These are phyloP conservation scores for Fragaria vesca DNA, from an alignment of 306 rosid genomes.

Conservation along the genomic window DNA sequence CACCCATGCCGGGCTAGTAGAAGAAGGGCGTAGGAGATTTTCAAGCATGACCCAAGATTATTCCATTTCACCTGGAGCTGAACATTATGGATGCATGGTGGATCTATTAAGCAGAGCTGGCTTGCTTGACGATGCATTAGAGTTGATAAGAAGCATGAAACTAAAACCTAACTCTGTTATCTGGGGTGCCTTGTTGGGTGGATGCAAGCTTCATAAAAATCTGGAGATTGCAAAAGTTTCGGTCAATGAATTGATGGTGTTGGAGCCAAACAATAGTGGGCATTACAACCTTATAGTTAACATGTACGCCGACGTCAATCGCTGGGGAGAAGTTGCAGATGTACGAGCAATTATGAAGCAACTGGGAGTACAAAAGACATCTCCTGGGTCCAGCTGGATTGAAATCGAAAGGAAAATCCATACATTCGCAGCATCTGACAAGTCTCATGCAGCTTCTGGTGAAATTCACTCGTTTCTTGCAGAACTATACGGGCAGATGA, in stretches of 20 bases:
- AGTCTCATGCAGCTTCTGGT: conserved; percentile 46
- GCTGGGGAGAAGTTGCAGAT: conserved; percentile 63
- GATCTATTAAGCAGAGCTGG: conserved; percentile 82
- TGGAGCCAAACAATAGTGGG: conserved; percentile 75
- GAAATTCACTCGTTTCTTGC: conserved; percentile 42
- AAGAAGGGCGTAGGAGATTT: conserved; percentile 60
- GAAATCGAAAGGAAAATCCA: conserved; percentile 53
- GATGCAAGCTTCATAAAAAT: conserved; percentile 68
- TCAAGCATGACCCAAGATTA: conserved; percentile 56
- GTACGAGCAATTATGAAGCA: conserved; percentile 61
- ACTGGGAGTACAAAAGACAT: conserved; percentile 62
- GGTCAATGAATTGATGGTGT: conserved; percentile 40
- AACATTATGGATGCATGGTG: conserved; percentile 86
- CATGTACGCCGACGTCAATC: conserved; percentile 63
- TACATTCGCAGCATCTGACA: conserved; percentile 63
- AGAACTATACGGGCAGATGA: conserved; percentile 58
- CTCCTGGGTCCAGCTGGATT: conserved; percentile 81
- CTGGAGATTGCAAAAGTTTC: conserved; percentile 54
- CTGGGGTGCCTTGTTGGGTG: conserved; percentile 83
- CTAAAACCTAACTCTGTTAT: conserved; percentile 56
- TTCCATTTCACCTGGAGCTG: conserved; percentile 44
- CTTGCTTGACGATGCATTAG: conserved; percentile 63
- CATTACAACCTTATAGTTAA: conserved; percentile 56
- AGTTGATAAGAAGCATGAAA: conserved; percentile 55
- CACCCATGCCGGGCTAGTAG: conserved; percentile 69